phyloP scores from a whole-genome alignment of 2,329 filamentous ascomycete genomes.

The Macroventuria anomochaeta region DNA sequence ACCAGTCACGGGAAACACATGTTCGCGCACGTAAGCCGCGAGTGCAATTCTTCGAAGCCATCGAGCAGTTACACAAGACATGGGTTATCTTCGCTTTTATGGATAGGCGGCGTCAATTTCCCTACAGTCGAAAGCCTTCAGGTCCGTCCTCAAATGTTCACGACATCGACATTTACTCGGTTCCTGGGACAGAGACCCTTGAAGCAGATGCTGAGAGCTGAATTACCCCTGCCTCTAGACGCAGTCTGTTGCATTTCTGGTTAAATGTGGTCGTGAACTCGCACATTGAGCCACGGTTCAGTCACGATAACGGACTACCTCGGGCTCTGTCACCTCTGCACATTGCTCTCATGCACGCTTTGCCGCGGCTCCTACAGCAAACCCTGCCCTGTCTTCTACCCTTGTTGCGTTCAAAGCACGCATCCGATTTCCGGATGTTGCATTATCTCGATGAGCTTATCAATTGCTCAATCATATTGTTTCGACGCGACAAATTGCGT shows the following conservation, averaged over 20 bases:
- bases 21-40: conserved; percentile 10
- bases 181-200: conserved; percentile 9
- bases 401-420: not conserved
- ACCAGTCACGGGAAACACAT: conserved; percentile 1
- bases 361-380: not conserved
- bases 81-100: not conserved
- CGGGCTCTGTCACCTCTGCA: conserved; percentile 3
- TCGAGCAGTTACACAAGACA: conserved; percentile 2
- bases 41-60: not conserved
- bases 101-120: not conserved
- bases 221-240: not conserved
- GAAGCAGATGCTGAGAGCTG: conserved; percentile 1
- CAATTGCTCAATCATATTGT: not conserved
- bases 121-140: conserved; percentile 6
- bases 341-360: not conserved
- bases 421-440: not conserved
- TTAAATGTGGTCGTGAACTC: not conserved
- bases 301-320: conserved; percentile 18
- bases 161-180: conserved; percentile 12
- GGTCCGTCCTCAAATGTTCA: not conserved
- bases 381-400: not conserved
- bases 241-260: conserved; percentile 7
- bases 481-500: not conserved
- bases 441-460: conserved; percentile 2
- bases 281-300: conserved; percentile 8